phyloP scores from a whole-genome alignment of 1,284 basidiomycete species.

The Marasmius sp. region DNA sequence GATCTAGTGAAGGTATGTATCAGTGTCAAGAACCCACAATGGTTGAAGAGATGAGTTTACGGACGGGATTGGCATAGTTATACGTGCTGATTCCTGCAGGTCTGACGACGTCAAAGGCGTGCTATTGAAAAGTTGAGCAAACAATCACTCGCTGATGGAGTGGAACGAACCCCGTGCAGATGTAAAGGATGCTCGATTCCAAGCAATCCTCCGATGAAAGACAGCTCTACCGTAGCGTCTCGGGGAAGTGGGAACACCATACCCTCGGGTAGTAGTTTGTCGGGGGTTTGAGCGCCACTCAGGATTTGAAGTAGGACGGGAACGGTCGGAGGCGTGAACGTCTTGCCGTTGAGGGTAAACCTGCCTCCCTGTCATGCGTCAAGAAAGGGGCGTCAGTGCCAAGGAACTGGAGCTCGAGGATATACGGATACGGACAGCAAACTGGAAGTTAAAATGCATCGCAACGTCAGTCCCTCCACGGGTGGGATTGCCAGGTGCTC shows the following conservation, averaged over 20 bases:
- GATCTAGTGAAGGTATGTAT: neutral
- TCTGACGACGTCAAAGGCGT: constrained; percentile 34
- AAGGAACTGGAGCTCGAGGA: constrained; percentile 27
- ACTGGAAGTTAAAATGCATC: neutral
- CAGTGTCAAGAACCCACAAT: constrained; percentile 1
- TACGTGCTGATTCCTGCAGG: constrained; percentile 23
- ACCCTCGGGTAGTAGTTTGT: constrained; percentile 20
- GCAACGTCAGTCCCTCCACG: constrained; percentile 31
- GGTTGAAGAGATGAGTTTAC: constrained; percentile 26
- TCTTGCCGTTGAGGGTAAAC: constrained; percentile 9
- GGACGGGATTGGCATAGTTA: constrained; percentile 40
- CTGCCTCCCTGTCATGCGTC: neutral
- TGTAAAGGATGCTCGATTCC: constrained; percentile 29
- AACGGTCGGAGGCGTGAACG: constrained; percentile 11
- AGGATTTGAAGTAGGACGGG: constrained; percentile 29
- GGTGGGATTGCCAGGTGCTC: constrained; percentile 28
- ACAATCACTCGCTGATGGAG: neutral
- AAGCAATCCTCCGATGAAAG: constrained; percentile 2
- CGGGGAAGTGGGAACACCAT: constrained; percentile 27
- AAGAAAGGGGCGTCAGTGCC: constrained; percentile 16
- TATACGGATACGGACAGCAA: neutral
- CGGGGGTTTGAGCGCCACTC: constrained; percentile 27
- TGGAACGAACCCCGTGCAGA: constrained; percentile 24
- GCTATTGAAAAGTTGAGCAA: constrained; percentile 18
- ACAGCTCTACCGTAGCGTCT: constrained; percentile 33